Evolutionary conservation across 2,329 filamentous ascomycete genomes (phyloP).

Genomic region (Fusarium solani-melongenae): DNA sequence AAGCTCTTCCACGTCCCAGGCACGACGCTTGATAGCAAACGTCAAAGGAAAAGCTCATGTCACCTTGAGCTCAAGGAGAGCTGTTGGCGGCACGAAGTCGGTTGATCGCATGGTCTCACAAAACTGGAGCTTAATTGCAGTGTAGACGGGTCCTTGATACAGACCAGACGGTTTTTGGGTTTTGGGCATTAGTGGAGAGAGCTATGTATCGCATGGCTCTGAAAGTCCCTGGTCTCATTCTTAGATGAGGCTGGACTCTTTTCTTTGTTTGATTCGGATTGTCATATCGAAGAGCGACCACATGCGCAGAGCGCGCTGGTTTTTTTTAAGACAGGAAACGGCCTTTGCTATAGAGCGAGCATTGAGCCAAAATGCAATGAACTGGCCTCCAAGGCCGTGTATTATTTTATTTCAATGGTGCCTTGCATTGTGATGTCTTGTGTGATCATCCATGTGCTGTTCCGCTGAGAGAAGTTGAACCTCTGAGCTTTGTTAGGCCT

Average conservation of each 20-base stretch:
- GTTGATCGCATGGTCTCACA: constrained; percentile 19
- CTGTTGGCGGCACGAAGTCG: constrained; percentile 7
- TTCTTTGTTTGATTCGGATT: constrained; percentile 17
- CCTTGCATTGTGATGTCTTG: not conserved
- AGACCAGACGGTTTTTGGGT: not conserved
- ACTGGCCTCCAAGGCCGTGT: constrained; percentile 23
- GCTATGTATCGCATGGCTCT: not conserved
- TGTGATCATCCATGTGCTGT: not conserved
- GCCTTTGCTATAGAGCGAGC: constrained; percentile 35
- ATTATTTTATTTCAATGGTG: not conserved
- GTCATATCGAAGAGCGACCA: constrained; percentile 18
- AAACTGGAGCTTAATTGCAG: constrained; percentile 18
- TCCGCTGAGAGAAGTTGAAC: not conserved
- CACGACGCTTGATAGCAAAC: not conserved
- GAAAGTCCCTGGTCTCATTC: not conserved
- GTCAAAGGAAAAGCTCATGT: not conserved
- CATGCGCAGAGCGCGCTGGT: constrained; percentile 2
- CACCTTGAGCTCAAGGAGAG: constrained; percentile 5
- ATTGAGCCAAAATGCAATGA: constrained; percentile 31
- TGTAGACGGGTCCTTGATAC: constrained; percentile 17
- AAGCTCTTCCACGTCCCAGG: not conserved
- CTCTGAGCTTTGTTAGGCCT: not conserved
- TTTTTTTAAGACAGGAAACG: constrained; percentile 2
- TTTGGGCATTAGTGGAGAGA: constrained; percentile 1
- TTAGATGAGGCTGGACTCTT: not conserved